A percentile compares a stretch with the other conserved stretches of the same genome.
These are phyloP conservation scores for Fusarium tricinctum DNA, from an alignment of 2,329 filamentous ascomycete genomes.

Conservation along the genomic window DNA sequence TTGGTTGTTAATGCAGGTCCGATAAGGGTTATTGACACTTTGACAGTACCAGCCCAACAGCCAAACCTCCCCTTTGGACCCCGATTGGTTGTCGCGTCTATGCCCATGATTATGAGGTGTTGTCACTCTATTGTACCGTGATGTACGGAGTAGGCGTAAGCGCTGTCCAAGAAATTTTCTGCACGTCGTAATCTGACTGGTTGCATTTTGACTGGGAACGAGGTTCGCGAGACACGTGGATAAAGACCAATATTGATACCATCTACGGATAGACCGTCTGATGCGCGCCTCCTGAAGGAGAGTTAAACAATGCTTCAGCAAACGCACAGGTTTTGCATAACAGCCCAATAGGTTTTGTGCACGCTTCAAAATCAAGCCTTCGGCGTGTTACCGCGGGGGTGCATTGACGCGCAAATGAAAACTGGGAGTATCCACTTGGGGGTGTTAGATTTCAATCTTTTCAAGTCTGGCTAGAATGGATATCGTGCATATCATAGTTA, in stretches of 20 bases:
- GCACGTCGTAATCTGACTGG: slow-evolving; percentile 10
- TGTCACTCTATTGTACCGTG: neutral
- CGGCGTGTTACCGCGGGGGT: slow-evolving; percentile 15
- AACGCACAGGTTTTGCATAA: slow-evolving; percentile 24
- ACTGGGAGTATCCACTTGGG: slow-evolving; percentile 26
- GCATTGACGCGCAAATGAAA: slow-evolving; percentile 44
- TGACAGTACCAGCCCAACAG: neutral
- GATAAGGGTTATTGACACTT: slow-evolving; percentile 9
- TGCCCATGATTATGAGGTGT: neutral
- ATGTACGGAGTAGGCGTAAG: neutral
- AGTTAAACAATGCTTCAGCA: neutral
- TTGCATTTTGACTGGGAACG: slow-evolving; percentile 15
- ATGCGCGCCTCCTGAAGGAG: slow-evolving; percentile 21
- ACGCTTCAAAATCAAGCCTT: slow-evolving; percentile 3
- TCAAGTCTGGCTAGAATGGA: slow-evolving; percentile 9
- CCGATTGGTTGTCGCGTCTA: neutral
- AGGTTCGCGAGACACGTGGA: slow-evolving; percentile 37
- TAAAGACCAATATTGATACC: slow-evolving; percentile 13
- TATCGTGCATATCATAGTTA: neutral
- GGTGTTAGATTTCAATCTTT: slow-evolving; percentile 12
- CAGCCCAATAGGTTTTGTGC: slow-evolving; percentile 14
- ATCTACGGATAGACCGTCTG: slow-evolving; percentile 17
- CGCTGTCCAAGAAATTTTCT: slow-evolving; percentile 9
- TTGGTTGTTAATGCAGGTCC: slow-evolving; percentile 18
- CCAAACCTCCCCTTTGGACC: slow-evolving; percentile 7